These are phyloP conservation scores for Suhomyces bolitotheri DNA, from an alignment of 1,139 yeast genomes.

Conservation along the genomic window DNA sequence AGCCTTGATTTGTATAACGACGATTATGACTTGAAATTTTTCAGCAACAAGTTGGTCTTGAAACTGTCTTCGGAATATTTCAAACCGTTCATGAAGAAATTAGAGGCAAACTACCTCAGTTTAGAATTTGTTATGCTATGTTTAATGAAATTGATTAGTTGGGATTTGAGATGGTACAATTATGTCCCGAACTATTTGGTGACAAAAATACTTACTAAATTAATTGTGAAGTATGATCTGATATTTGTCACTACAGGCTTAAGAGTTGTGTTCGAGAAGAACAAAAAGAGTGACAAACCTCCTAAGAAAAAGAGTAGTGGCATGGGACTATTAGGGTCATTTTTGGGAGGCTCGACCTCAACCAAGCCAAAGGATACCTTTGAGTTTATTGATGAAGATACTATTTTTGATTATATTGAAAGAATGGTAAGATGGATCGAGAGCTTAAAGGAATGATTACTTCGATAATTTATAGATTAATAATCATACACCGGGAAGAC, in stretches of 20 bases:
- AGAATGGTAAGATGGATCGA: constrained; percentile 35
- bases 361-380: constrained; percentile 13
- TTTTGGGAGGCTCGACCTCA: constrained; percentile 17
- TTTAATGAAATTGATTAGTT: constrained; percentile 37
- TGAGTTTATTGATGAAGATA: constrained; percentile 36
- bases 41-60: constrained; percentile 38
- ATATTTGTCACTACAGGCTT: constrained; percentile 34
- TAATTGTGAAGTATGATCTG: constrained; percentile 34
- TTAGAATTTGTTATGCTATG: constrained; percentile 38
- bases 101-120: constrained; percentile 32
- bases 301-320: constrained; percentile 9
- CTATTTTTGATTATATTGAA: constrained; percentile 38
- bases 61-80: constrained; percentile 24
- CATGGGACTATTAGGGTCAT: constrained; percentile 12
- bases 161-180: constrained; percentile 48
- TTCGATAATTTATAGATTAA: not conserved
- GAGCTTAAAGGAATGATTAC: constrained; percentile 12
- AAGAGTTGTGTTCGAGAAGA: constrained; percentile 37
- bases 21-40: constrained; percentile 30
- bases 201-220: constrained; percentile 29
- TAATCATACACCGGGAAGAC: no score
- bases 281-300: constrained; percentile 21
- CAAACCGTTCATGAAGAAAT: constrained; percentile 25
- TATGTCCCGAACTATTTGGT: constrained; percentile 36
- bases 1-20: constrained; percentile 34